Conservation (phyloP, 192 early-diverging fungal species). For the Linnemannia hyalina region DNA sequence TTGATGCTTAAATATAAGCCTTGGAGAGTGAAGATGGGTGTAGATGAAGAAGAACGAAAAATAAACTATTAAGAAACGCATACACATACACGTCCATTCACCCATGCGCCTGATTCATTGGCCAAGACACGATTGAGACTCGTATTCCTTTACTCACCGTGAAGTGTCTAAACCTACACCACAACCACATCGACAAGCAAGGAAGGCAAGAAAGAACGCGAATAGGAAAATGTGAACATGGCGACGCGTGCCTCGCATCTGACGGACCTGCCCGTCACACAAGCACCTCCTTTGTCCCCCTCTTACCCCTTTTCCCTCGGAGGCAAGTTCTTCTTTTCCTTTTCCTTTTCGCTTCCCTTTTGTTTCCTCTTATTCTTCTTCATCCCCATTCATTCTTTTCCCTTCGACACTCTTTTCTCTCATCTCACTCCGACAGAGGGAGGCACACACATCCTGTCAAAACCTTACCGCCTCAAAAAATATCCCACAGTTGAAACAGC, state of each 20-base stretch:
- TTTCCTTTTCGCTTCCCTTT: not conserved
- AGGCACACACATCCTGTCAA: not conserved
- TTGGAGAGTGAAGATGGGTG: not conserved
- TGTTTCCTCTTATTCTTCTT: not conserved
- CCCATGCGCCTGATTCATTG: not conserved
- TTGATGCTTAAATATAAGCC: slow-evolving; percentile 30
- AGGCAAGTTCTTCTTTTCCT: not conserved
- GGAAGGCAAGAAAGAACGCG: not conserved
- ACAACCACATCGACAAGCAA: not conserved
- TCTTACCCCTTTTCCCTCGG: not conserved
- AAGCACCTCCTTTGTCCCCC: not conserved
- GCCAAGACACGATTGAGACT: not conserved
- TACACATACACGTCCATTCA: not conserved
- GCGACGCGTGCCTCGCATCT: slow-evolving; percentile 26
- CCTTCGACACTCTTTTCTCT: not conserved
- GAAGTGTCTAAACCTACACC: not conserved
- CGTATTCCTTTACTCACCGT: not conserved
- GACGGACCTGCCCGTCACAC: slow-evolving; percentile 15
- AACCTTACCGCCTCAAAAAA: not conserved
- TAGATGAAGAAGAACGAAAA: not conserved
- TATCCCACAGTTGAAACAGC: not conserved
- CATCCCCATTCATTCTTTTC: not conserved
- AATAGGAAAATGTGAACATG: not conserved
- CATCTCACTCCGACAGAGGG: not conserved
- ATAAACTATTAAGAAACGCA: slow-evolving; percentile 6